Conservation (phyloP, 257 asterid genomes). For the Scutellaria barbata region DNA sequence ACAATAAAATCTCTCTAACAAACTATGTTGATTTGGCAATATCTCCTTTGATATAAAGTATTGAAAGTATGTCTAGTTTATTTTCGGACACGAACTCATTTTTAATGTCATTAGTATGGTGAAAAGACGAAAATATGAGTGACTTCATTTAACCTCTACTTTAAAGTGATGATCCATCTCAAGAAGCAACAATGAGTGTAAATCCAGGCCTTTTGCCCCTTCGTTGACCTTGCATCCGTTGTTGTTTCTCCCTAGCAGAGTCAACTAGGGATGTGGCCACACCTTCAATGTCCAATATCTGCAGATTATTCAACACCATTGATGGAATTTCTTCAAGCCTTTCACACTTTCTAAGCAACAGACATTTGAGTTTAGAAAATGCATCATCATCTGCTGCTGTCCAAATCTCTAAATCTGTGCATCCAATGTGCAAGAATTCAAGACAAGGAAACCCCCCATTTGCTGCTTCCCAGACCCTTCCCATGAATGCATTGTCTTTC, state of each 20-base stretch:
- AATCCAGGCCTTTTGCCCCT: conserved; percentile 6
- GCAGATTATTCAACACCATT: conserved; percentile 36
- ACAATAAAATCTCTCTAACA: too few species aligned
- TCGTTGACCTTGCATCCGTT: background rate
- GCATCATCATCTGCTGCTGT: conserved; percentile 21
- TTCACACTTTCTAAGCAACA: conserved; percentile 39
- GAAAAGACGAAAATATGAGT: too few species aligned
- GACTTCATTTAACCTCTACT: too few species aligned
- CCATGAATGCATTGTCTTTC: conserved; percentile 39
- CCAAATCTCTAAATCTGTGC: conserved; percentile 38
- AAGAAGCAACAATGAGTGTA: conserved; percentile 15
- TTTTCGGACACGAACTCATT: too few species aligned
- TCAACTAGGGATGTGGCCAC: conserved; percentile 10
- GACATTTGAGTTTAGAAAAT: conserved; percentile 34
- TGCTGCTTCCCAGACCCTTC: conserved; percentile 35
- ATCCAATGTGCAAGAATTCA: conserved; percentile 36
- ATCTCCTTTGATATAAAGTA: too few species aligned
- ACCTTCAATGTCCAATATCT: conserved; percentile 30
- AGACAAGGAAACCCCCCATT: conserved; percentile 37
- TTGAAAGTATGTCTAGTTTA: too few species aligned
- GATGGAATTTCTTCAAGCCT: conserved; percentile 38
- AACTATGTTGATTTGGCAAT: too few species aligned
- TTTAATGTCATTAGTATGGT: too few species aligned
- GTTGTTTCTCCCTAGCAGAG: conserved; percentile 17
- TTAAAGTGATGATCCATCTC: background rate